phyloP scores from a whole-genome alignment of 129 eudicot genomes.

The Silybum marianum region DNA sequence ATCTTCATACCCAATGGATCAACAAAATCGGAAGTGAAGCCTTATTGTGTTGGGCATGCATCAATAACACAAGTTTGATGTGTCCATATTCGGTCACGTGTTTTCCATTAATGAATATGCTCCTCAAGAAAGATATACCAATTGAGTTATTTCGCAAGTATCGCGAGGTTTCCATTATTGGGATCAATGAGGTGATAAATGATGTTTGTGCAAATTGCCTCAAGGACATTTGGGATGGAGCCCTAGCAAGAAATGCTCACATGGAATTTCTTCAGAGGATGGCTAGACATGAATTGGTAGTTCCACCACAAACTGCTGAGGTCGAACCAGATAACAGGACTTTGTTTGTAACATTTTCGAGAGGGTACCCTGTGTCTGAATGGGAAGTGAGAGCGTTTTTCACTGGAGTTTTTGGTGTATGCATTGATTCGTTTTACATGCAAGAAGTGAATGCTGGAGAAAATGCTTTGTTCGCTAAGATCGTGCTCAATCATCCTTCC shows the following conservation, averaged over 20 bases:
- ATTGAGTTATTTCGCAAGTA: slow-evolving; percentile 35
- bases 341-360: slow-evolving; percentile 72
- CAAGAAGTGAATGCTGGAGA: slow-evolving; percentile 41
- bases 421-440: slow-evolving; percentile 64
- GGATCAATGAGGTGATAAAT: slow-evolving; percentile 29
- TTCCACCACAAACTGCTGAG: background rate
- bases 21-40: slow-evolving; percentile 59
- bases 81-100: slow-evolving; percentile 7
- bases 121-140: slow-evolving; percentile 43
- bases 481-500: slow-evolving; percentile 36
- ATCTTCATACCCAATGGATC: slow-evolving; percentile 32
- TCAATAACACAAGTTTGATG: slow-evolving; percentile 14
- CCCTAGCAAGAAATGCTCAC: slow-evolving; percentile 31
- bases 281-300: background rate
- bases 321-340: slow-evolving; percentile 47
- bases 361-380: slow-evolving; percentile 68
- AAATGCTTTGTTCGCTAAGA: slow-evolving; percentile 61
- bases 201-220: slow-evolving; percentile 45
- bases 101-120: slow-evolving; percentile 43
- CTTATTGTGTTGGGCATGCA: slow-evolving; percentile 38
- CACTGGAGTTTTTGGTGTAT: slow-evolving; percentile 42
- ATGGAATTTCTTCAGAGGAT: slow-evolving; percentile 8
- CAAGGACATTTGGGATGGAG: slow-evolving; percentile 48
- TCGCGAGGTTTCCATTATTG: background rate
- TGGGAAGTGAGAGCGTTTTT: slow-evolving; percentile 52